phyloP scores from a whole-genome alignment of 2,329 filamentous ascomycete genomes.

The Lanzia echinophila region DNA sequence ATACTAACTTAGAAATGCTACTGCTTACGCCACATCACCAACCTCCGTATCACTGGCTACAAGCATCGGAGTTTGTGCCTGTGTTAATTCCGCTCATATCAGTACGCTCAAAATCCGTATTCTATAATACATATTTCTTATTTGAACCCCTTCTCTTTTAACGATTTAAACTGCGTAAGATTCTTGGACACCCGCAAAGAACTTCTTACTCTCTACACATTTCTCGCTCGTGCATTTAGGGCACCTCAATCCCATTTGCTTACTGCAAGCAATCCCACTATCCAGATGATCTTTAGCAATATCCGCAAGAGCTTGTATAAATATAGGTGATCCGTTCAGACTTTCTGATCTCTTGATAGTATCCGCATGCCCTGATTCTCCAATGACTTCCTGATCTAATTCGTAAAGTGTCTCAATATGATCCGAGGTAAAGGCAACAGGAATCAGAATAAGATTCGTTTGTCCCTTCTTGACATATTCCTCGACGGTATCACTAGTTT shows the following conservation, averaged over 20 bases:
- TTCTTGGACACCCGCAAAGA: slow-evolving; percentile 39
- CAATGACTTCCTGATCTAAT: slow-evolving; percentile 89
- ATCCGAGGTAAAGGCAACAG: slow-evolving; percentile 97
- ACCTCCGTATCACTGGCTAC: not conserved
- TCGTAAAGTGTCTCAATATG: slow-evolving; percentile 97
- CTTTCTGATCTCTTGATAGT: slow-evolving; percentile 86
- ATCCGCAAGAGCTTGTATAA: slow-evolving; percentile 84
- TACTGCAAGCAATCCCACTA: slow-evolving; percentile 60
- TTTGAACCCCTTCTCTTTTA: not conserved
- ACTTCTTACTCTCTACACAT: slow-evolving; percentile 71
- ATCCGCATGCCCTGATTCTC: slow-evolving; percentile 70
- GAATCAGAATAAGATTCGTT: slow-evolving; percentile 83
- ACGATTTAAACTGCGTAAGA: slow-evolving; percentile 14
- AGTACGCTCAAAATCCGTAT: no score
- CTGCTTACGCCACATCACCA: not conserved
- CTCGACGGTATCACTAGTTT: slow-evolving; percentile 82
- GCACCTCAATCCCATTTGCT: slow-evolving; percentile 85
- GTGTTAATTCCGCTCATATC: not conserved
- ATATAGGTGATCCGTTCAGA: slow-evolving; percentile 82
- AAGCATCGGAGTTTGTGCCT: not conserved
- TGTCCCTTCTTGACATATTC: slow-evolving; percentile 87
- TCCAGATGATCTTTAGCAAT: slow-evolving; percentile 75
- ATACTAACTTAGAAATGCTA: no score
- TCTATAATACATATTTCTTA: not conserved
- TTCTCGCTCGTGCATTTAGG: slow-evolving; percentile 87